Evolutionary conservation across 1,284 basidiomycete species (phyloP), one percentile per base, ranked within the genome.

Genomic region (Phlebopus sp.): DNA sequence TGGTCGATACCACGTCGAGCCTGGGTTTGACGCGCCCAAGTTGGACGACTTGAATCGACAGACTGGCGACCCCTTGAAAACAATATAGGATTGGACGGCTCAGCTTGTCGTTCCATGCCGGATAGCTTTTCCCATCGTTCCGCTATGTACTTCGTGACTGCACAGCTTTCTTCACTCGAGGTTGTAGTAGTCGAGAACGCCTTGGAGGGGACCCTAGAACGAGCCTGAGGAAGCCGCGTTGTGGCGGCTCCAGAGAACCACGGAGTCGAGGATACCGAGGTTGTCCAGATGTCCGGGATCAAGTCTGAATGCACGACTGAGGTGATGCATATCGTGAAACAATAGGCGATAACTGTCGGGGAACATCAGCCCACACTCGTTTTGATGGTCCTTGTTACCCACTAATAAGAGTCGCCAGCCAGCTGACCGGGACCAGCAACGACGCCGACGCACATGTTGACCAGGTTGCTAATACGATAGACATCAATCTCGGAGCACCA

Each of bases 361-460:
- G 41, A 54, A 49, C 32, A 53, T 54, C 35, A 57, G 54, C 18
- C 37, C 31, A 19, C 39, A 41, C 23, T 17, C 32, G 11, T 19
- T 21, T 0, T 14, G 18, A 19, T 31, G 19, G 18, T 15, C 37
- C 25, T 39, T 9, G 23, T 38, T 18, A 70, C 81, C 50, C 60
- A 85, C 82, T 57, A 29, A 75, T 68, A 42, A 79, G 58, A 51
- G 73, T 72, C 37, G 70, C 72, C 21, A 82, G 51, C 83, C 83
- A 86, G 13, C 74, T 71, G 13, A 76, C 55, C 6, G 76, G 76
- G 8, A 79, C 66, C 14, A 84, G 65, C 40, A 84, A 60, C 8
- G 70, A 73, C 11, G 73, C 68, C 0, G 82, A 80, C 7, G 78
- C 76, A 50, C 80, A 83, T 7, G 78, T 62, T n/a, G 65, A 62